Base-by-base conservation (phyloP, 371 early-diverging fungal genomes). In the Phascolomyces articulosus region DNA sequence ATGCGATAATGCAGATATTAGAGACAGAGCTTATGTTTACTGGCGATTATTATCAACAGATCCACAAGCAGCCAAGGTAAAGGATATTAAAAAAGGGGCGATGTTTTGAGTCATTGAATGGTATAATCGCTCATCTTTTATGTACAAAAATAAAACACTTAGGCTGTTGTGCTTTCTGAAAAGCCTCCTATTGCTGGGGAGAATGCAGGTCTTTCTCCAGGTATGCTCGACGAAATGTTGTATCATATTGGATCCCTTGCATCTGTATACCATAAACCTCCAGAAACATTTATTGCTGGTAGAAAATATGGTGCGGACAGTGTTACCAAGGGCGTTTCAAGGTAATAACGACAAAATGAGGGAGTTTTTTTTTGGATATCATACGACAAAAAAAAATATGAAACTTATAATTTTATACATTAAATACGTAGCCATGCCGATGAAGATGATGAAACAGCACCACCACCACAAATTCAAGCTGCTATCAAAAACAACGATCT, bases 11-110 rank as follows among this genome's bases (percentile, higher is more conserved):
- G 96, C 98, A 1, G 98, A 98, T 78, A 84, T 98, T 58, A 85
- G 99, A 38, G 99, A 98, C 70, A 88, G 98, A 56, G 97, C 95
- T 2, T 97, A 93, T 65, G 92, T 98, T 31, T 97, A 97, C 75
- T 97, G 98, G 98, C 88, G 99, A 44, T 74, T 98, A 64, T 77
- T 98, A 6, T 95, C 96, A 4, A 93, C 96, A 4, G 93, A 97
- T 75, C 96, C 97, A 28, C 88, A 90, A 63, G 91, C 92, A 24
- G 92, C 93, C 18, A 89, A 93, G 82, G 71, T 70, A 48, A 27
- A 41, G 28, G 27, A 59, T 24, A 51, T 20, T 4, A 51, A 51
- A 24, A 1, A 20, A 23, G 24, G 6, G 51, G 11, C 6, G 34
- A 11, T 9, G 34, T 0, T 9, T 9, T 9, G 31, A 9, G 31